phyloP scores from a whole-genome alignment of 345 rosid species.

The Raphanus raphanistrum region DNA sequence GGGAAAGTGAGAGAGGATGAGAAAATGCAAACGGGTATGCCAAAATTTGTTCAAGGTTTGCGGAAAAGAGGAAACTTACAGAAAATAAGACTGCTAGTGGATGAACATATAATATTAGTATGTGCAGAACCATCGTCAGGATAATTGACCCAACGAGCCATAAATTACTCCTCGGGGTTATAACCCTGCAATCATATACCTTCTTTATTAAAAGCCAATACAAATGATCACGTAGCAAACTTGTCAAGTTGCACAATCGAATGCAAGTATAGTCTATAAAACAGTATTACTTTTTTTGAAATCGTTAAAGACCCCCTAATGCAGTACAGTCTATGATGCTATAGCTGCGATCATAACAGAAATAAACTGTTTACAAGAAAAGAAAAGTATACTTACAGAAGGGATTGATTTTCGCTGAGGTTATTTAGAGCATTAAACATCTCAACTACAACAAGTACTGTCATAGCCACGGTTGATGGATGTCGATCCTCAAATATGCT shows the following conservation, averaged over 20 bases:
- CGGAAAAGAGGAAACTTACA: conserved; percentile 52
- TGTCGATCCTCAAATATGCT: conserved; percentile 90
- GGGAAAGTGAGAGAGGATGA: conserved; percentile 30
- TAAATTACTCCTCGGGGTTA: conserved; percentile 97
- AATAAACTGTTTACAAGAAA: neutral
- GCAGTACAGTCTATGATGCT: neutral
- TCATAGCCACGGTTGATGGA: conserved; percentile 97
- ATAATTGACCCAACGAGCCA: conserved; percentile 95
- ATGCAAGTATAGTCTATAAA: neutral
- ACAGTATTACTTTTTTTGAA: neutral
- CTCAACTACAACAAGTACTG: conserved; percentile 99
- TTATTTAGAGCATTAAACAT: conserved; percentile 99
- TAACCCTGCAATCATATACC: conserved; percentile 57
- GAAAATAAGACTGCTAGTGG: conserved; percentile 94
- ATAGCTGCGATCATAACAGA: conserved; percentile 2
- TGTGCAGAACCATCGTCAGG: conserved; percentile 89
- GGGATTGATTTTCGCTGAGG: conserved; percentile 97
- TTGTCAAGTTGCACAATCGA: conserved; percentile 3
- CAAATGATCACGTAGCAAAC: conserved; percentile 3
- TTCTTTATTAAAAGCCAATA: conserved; percentile 7
- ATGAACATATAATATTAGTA: conserved; percentile 73
- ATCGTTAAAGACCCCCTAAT: neutral
- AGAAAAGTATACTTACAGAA: conserved; percentile 63
- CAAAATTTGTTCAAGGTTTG: conserved; percentile 13
- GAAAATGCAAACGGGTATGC: neutral